These are phyloP conservation scores for Coemansia sp. DNA, from an alignment of 192 early-diverging fungal species.

Conservation along the genomic window DNA sequence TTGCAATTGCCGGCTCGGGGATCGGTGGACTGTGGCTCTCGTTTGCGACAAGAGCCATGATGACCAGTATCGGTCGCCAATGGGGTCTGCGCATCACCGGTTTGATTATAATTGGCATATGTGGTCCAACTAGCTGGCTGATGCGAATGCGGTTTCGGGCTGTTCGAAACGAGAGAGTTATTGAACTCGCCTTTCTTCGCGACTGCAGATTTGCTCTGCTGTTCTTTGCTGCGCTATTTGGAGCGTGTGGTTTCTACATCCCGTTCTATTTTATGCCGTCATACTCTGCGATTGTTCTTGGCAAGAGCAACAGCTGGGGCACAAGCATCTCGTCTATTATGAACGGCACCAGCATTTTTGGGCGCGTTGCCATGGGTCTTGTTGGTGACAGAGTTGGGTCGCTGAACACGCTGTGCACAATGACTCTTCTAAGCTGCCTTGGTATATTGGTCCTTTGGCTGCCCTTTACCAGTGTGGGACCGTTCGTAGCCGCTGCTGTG, in stretches of 20 bases:
- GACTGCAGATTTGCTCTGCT: conserved; percentile 25
- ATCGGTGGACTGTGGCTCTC: conserved; percentile 68
- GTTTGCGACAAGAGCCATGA: conserved; percentile 55
- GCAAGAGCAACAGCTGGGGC: conserved; percentile 11
- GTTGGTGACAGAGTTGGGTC: conserved; percentile 24
- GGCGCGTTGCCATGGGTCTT: conserved; percentile 22
- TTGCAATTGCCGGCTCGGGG: conserved; percentile 66
- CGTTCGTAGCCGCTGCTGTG: conserved; percentile 13
- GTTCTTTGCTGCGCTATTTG: conserved; percentile 17
- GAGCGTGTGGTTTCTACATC: conserved; percentile 17
- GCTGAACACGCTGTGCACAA: conserved; percentile 14
- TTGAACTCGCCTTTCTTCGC: conserved; percentile 15
- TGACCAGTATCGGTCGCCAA: conserved; percentile 54
- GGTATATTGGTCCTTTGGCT: conserved; percentile 33
- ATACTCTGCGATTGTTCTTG: conserved; percentile 16
- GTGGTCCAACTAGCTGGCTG: conserved; percentile 4
- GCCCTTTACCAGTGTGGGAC: conserved; percentile 15
- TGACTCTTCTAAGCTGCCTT: conserved; percentile 4
- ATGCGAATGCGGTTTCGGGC: conserved; percentile 25
- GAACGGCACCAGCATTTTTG: conserved; percentile 25
- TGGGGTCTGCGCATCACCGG: conserved; percentile 72
- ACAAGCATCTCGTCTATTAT: conserved; percentile 36
- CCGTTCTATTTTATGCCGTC: conserved; percentile 37
- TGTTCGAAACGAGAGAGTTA: conserved; percentile 11
- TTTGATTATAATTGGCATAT: conserved; percentile 38